These are phyloP conservation scores for Mayamaea pseudoterrestris DNA, from an alignment of 108 stramenopile species.

Conservation along the genomic window DNA sequence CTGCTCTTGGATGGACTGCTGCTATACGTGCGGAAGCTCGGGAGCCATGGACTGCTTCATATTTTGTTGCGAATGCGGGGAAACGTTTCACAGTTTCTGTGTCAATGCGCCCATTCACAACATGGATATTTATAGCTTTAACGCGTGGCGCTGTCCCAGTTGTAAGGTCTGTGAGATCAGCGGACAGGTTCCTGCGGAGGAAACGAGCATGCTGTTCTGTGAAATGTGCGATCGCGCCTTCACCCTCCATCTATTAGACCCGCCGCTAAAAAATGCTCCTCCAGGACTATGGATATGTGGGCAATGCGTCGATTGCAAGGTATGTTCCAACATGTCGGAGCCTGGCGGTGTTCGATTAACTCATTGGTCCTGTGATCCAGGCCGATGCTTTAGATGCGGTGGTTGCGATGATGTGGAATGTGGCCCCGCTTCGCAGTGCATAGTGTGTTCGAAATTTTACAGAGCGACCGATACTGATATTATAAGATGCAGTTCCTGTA, in stretches of 20 bases:
- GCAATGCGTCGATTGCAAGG: constrained; percentile 49
- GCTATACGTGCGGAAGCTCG: constrained; percentile 55
- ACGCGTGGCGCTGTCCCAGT: constrained; percentile 80
- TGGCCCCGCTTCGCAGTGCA: constrained; percentile 17
- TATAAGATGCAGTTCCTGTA: constrained; percentile 28
- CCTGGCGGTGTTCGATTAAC: constrained; percentile 20
- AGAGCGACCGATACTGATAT: constrained; percentile 36
- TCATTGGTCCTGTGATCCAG: constrained; percentile 48
- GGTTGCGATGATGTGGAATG: constrained; percentile 36
- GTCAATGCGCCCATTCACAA: constrained; percentile 52
- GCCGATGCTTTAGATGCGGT: constrained; percentile 49
- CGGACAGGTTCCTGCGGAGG: constrained; percentile 48
- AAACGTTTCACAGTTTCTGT: constrained; percentile 80
- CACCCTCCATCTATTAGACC: constrained; percentile 55
- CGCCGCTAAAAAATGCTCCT: constrained; percentile 46
- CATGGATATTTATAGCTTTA: constrained; percentile 46
- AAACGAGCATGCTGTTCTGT: constrained; percentile 61
- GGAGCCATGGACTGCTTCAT: constrained; percentile 60
- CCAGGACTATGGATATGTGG: constrained; percentile 62
- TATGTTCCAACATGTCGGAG: constrained; percentile 26
- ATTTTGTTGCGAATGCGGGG: constrained; percentile 86
- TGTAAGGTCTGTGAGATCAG: constrained; percentile 86
- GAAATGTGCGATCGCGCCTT: constrained; percentile 82
- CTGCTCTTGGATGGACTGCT: constrained; percentile 44
- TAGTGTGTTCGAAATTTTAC: constrained; percentile 28